These are phyloP conservation scores for Stenocarpella maydis DNA, from an alignment of 2,329 filamentous ascomycete species.

Conservation along the genomic window DNA sequence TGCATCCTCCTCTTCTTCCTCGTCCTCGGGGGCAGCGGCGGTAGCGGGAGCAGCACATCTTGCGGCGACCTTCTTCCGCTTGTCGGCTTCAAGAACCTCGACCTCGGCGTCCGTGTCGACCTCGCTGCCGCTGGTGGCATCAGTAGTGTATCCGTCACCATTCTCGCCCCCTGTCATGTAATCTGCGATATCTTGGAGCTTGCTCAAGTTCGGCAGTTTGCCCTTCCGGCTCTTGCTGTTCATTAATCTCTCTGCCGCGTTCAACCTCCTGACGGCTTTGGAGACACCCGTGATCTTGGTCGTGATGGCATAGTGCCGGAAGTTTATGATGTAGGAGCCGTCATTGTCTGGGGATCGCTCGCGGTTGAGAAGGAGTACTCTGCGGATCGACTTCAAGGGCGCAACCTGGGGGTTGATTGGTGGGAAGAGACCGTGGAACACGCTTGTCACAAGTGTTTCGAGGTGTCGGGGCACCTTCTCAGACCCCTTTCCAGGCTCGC, in stretches of 20 bases:
- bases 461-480: slow-evolving; percentile 90
- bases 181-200: slow-evolving; percentile 91
- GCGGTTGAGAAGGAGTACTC: slow-evolving; percentile 89
- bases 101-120: slow-evolving; percentile 95
- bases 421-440: slow-evolving; percentile 96
- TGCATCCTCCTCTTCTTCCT: slow-evolving; percentile 50
- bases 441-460: slow-evolving; percentile 88
- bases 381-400: slow-evolving; percentile 88
- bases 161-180: slow-evolving; percentile 87
- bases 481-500: slow-evolving; percentile 65
- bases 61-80: slow-evolving; percentile 64
- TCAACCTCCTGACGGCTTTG: slow-evolving; percentile 81
- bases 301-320: slow-evolving; percentile 94
- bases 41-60: slow-evolving; percentile 59
- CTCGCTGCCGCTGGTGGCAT: slow-evolving; percentile 86
- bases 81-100: slow-evolving; percentile 76
- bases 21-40: slow-evolving; percentile 53
- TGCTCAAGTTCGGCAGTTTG: slow-evolving; percentile 85
- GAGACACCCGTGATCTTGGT: slow-evolving; percentile 87
- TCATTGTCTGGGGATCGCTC: slow-evolving; percentile 64
- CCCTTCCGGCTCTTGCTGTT: slow-evolving; percentile 70
- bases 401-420: slow-evolving; percentile 93
- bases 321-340: slow-evolving; percentile 81
- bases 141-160: slow-evolving; percentile 84
- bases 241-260: slow-evolving; percentile 83